Percentiles rank a stretch among this genome's conserved stretches.
Evolutionary conservation across 2,329 filamentous ascomycete genomes (phyloP).

Genomic region (Aspergillus clavatus): DNA sequence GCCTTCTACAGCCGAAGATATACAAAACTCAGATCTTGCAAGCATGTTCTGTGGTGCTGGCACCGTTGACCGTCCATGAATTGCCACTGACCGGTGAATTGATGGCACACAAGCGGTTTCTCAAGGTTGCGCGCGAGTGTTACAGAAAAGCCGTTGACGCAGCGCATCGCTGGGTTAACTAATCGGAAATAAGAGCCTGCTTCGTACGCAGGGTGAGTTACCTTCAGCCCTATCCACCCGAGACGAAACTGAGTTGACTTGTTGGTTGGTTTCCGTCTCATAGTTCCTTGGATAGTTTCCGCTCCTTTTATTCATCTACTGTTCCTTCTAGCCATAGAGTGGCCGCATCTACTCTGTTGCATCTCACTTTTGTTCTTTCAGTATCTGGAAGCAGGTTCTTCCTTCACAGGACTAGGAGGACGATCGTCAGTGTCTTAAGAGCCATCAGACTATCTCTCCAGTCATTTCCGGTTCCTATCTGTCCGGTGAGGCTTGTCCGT

Average conservation of each 20-base stretch:
- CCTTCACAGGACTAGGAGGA: no score
- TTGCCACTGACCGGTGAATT: conserved; percentile 20
- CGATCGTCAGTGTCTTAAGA: no score
- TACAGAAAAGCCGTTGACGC: conserved; percentile 10
- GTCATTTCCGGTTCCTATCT: no score
- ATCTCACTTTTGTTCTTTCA: background rate
- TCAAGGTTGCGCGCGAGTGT: conserved; percentile 13
- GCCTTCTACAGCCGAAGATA: no score
- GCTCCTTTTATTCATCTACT: background rate
- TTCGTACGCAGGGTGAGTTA: background rate
- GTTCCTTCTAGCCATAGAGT: no score
- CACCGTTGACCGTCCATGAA: conserved; percentile 15
- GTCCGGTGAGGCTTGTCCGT: no score
- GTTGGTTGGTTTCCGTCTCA: background rate
- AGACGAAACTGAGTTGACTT: background rate
- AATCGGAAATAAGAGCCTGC: conserved; percentile 1
- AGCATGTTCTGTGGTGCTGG: conserved; percentile 18
- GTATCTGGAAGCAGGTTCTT: conserved; percentile 5
- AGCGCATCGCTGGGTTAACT: conserved; percentile 6
- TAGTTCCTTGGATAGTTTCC: background rate
- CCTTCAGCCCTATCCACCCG: conserved; percentile 4
- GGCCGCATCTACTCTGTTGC: background rate
- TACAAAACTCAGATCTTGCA: conserved; percentile 4
- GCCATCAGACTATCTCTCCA: no score
- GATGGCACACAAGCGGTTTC: conserved; percentile 17